Evolutionary conservation across 1,284 basidiomycete genomes (phyloP).

Genomic region (Cerrena zonata): DNA sequence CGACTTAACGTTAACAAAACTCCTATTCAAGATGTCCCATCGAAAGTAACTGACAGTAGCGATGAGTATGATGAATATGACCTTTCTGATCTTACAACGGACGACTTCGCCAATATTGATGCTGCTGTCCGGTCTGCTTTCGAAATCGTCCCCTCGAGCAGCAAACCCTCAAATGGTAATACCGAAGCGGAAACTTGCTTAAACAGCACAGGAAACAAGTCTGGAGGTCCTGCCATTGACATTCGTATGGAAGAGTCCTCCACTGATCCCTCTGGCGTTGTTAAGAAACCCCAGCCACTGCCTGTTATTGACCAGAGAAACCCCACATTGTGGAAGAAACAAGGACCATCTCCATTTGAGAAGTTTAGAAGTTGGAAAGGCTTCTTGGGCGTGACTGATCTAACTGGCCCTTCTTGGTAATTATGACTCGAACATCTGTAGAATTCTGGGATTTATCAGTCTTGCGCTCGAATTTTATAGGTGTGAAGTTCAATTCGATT

Average conservation of each 20-base stretch:
- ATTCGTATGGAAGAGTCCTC: constrained; percentile 22
- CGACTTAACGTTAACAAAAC: neutral
- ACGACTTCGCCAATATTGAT: constrained; percentile 53
- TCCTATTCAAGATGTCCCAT: neutral
- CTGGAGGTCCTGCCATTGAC: constrained; percentile 26
- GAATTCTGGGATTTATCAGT: too few species aligned
- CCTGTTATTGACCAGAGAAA: neutral
- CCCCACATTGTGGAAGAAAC: neutral
- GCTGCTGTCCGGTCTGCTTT: constrained; percentile 20
- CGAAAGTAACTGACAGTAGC: constrained; percentile 13
- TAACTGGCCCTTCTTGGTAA: constrained; percentile 51
- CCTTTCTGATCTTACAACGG: constrained; percentile 50
- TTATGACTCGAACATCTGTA: too few species aligned
- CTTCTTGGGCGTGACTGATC: constrained; percentile 38
- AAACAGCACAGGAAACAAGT: constrained; percentile 2
- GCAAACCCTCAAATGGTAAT: constrained; percentile 21
- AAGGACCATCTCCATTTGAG: constrained; percentile 2
- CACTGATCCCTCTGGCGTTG: constrained; percentile 17
- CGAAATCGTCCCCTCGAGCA: constrained; percentile 14
- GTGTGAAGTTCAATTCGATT: constrained; percentile 78
- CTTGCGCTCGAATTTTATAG: constrained; percentile 28
- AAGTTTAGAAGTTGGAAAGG: constrained; percentile 3
- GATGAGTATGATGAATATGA: constrained; percentile 41
- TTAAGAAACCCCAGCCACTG: constrained; percentile 14
- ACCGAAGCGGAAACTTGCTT: constrained; percentile 7